Percentiles rank a stretch among this genome's conserved stretches.
These are phyloP conservation scores for Colletotrichum sp. DNA, from an alignment of 2,329 filamentous ascomycete species.

Conservation along the genomic window DNA sequence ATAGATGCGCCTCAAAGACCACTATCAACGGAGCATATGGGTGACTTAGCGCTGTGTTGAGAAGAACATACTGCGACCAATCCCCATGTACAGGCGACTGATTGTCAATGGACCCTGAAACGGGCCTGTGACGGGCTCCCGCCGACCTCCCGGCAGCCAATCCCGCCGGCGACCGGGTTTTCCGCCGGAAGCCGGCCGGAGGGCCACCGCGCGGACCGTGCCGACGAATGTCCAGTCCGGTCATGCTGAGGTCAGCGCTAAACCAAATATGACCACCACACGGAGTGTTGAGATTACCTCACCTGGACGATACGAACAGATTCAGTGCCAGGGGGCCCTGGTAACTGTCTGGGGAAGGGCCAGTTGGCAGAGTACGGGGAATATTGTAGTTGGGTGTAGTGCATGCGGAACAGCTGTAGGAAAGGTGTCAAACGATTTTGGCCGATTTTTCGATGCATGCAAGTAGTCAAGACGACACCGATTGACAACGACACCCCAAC, in stretches of 20 bases:
- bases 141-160: neutral
- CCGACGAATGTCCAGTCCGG: neutral
- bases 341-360: neutral
- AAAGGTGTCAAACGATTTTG: neutral
- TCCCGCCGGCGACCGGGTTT: neutral
- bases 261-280: neutral
- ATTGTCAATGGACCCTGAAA: neutral
- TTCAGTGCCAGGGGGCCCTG: neutral
- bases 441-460: neutral
- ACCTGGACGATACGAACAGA: neutral
- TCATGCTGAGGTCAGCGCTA: conserved; percentile 5
- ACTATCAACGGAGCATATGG: neutral
- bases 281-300: neutral
- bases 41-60: neutral
- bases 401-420: neutral
- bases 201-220: neutral
- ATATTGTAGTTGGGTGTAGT: neutral
- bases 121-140: neutral
- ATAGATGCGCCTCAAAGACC: neutral
- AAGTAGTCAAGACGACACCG: neutral
- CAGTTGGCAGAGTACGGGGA: neutral
- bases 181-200: neutral
- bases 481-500: neutral
- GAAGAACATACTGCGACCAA: neutral
- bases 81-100: neutral